Base-by-base conservation (phyloP, 352 stramenopile species). In the Peronosclerospora sorghi region DNA sequence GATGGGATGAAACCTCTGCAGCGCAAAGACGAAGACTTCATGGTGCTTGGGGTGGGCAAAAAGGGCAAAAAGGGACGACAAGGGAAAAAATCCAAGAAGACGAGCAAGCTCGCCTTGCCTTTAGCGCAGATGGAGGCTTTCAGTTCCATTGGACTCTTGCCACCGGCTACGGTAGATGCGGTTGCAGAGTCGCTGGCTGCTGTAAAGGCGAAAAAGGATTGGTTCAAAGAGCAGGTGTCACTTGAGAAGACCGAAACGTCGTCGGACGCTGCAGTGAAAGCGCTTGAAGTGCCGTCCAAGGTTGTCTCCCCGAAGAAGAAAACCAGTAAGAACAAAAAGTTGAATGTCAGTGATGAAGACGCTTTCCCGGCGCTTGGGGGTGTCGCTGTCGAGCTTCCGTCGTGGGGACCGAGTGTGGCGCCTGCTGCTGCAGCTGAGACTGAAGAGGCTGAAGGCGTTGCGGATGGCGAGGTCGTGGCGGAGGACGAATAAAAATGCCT, bases 131-230 rank as follows among this genome's bases (percentile, higher is more conserved):
- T 89, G 37, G 74, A 92, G 39, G 88, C 94, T 41, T 98, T 97
- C 69, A 92, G 73, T 49, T 76, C 95, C 38, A 59, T 98, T 15
- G 82, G 74, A 21, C 62, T 98, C 40, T 67, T 83, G 50, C 92
- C 93, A 27, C 93, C 95, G 8, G 80, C 85, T 32, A 85, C 73
- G 38, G 68, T 94, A 14, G 72, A 77, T 24, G 72, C 73, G 17
- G 72, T 98, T 8, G 59, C 71, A 32, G 69, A 73, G n/a, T 93
- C 86, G 19, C 78, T 98, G 55, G 70, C 86, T 41, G 92, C 86
- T 44, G 84, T 98, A 19, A 95, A 96, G 61, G 86, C 82, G n/a
- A 97, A 97, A 83, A 98, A 98, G 68, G 55, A 77, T 19, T 92
- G 73, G 77, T 92, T 86, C 49, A 63, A 62, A 21, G 65, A 65